phyloP scores from a whole-genome alignment of 2,329 filamentous ascomycete genomes.

The Sporothrix protearum region DNA sequence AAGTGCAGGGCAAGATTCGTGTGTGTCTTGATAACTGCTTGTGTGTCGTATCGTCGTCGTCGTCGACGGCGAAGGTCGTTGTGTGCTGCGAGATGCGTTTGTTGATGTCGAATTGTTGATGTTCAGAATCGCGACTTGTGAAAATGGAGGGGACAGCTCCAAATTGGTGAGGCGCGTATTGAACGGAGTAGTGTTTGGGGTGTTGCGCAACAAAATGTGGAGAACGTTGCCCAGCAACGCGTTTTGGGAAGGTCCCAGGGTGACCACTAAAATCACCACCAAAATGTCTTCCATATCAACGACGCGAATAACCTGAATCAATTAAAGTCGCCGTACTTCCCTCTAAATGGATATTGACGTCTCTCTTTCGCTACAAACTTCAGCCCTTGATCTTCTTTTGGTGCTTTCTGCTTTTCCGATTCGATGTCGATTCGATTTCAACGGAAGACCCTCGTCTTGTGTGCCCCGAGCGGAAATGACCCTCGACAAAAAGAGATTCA shows the following conservation, averaged over 20 bases:
- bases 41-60: background rate
- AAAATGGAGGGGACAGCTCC: background rate
- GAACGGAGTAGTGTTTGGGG: background rate
- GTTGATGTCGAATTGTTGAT: conserved; percentile 2
- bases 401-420: background rate
- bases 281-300: background rate
- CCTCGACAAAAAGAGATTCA: background rate
- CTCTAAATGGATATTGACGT: background rate
- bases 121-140: conserved; percentile 2
- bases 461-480: background rate
- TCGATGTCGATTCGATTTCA: background rate
- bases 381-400: background rate
- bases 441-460: background rate
- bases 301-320: background rate
- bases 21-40: background rate
- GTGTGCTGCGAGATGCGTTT: background rate
- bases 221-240: conserved; percentile 28
- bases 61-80: background rate
- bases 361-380: background rate
- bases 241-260: background rate
- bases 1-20: background rate
- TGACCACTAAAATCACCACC: background rate
- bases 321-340: background rate
- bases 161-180: conserved; percentile 17
- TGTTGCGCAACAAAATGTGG: conserved; percentile 22